phyloP scores from a whole-genome alignment of 1,284 basidiomycete species.

The Gomphus bonarii region DNA sequence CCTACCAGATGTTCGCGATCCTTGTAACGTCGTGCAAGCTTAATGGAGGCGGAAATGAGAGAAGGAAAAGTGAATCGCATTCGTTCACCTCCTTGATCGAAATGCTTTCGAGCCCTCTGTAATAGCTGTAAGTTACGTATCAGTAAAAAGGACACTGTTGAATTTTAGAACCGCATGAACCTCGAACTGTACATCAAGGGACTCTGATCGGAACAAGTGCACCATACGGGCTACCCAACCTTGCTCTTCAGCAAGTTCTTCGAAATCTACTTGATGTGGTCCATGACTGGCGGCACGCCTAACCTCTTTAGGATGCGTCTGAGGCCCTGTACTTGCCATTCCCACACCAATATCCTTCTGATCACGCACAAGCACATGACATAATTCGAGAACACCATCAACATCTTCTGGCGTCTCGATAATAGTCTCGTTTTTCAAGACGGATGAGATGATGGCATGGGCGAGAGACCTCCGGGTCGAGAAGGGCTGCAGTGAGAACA shows the following conservation, averaged over 20 bases:
- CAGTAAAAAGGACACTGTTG: not conserved
- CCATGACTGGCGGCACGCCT: constrained; percentile 35
- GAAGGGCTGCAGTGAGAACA: constrained; percentile 79
- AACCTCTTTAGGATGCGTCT: constrained; percentile 30
- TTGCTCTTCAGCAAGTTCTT: constrained; percentile 92
- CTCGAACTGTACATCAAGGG: constrained; percentile 79
- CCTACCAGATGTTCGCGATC: constrained; percentile 55
- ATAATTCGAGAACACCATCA: constrained; percentile 82
- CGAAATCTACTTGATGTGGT: constrained; percentile 53
- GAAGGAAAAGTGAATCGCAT: constrained; percentile 94
- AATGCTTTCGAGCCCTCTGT: constrained; percentile 80
- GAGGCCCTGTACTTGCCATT: constrained; percentile 10
- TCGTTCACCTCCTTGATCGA: constrained; percentile 83
- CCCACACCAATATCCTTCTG: constrained; percentile 16
- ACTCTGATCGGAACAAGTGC: constrained; percentile 82
- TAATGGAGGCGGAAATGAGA: constrained; percentile 83
- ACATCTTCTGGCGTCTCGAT: constrained; percentile 89
- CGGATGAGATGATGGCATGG: constrained; percentile 83
- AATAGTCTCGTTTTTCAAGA: constrained; percentile 89
- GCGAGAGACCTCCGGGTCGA: constrained; percentile 82
- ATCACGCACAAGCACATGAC: constrained; percentile 84
- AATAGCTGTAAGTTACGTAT: constrained; percentile 44
- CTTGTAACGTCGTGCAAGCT: constrained; percentile 84
- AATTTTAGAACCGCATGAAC: constrained; percentile 31
- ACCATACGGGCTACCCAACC: constrained; percentile 97